Percentiles rank a stretch among this genome's conserved stretches.
Evolutionary conservation across 176 grass and related monocot genomes (phyloP).

Genomic region (Aegilops umbellulata): DNA sequence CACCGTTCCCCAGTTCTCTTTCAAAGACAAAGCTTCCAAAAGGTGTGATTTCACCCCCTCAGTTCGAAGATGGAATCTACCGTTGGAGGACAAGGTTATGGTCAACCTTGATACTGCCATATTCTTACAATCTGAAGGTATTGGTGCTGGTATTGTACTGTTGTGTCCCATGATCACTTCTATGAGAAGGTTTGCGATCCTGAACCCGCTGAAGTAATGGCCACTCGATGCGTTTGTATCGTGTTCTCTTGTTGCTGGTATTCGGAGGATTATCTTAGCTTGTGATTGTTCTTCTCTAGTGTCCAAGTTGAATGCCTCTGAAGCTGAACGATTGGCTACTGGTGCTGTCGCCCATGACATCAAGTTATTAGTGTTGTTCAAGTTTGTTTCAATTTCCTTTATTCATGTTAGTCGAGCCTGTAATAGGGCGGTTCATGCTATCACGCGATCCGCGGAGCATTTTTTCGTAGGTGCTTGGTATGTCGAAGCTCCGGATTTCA

Average conservation of each 20-base stretch:
- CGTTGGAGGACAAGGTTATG: too few relatives aligned
- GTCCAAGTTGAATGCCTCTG: neutral
- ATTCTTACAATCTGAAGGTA: too few relatives aligned
- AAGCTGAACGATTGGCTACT: neutral
- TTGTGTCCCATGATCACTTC: too few relatives aligned
- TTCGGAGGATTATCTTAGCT: neutral
- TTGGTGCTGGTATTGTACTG: too few relatives aligned
- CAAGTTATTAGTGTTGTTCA: neutral
- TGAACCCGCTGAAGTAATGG: too few relatives aligned
- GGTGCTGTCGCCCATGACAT: neutral
- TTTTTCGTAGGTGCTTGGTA: neutral
- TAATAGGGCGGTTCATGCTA: neutral
- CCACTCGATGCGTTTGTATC: too few relatives aligned
- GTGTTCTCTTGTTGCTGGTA: neutral
- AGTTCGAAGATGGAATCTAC: too few relatives aligned
- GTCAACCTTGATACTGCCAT: too few relatives aligned
- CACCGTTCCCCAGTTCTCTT: too few relatives aligned
- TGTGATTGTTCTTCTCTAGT: neutral
- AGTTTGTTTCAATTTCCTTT: neutral
- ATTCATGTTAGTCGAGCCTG: neutral
- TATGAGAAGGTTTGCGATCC: too few relatives aligned
- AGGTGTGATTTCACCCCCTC: too few relatives aligned
- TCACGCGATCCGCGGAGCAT: neutral
- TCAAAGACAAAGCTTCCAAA: too few relatives aligned
- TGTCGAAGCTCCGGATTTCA: neutral